These are phyloP conservation scores for Fusarium pseudograminearum DNA, from an alignment of 2,329 filamentous ascomycete species.

Conservation along the genomic window DNA sequence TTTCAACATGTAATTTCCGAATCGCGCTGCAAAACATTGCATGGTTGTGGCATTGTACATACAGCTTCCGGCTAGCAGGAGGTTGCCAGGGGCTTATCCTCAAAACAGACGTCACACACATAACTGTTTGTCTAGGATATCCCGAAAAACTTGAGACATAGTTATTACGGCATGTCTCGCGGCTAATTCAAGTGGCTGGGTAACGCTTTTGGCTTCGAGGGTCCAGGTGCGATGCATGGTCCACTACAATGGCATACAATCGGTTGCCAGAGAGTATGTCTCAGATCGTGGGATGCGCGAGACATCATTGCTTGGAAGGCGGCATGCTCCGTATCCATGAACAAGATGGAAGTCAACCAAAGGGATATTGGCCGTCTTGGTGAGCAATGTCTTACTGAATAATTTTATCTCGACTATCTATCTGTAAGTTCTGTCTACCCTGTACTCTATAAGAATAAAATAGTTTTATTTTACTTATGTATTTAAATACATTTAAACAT, in stretches of 20 bases:
- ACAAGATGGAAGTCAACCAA: background rate
- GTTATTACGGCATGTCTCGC: background rate
- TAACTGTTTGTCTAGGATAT: background rate
- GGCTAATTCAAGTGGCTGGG: slow-evolving; percentile 5
- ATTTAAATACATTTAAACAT: no score
- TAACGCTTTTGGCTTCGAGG: slow-evolving; percentile 1
- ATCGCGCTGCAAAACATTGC: background rate
- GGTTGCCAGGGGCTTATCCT: background rate
- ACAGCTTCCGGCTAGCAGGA: background rate
- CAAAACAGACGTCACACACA: background rate
- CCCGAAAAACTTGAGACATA: background rate
- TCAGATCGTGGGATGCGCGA: background rate
- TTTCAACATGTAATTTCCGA: background rate
- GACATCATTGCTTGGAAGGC: background rate
- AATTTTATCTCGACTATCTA: background rate
- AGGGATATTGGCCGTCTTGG: background rate
- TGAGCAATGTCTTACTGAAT: no score
- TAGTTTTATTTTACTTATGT: background rate
- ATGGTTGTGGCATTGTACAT: background rate
- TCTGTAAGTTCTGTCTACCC: background rate
- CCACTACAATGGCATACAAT: background rate
- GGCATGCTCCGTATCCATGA: background rate
- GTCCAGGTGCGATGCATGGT: background rate
- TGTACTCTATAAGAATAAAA: background rate
- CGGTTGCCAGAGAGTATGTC: slow-evolving; percentile 8